A percentile compares a stretch with the other conserved stretches of the same genome.
These are phyloP conservation scores for Starmera caribaea DNA, from an alignment of 805 yeast species.

Conservation along the genomic window DNA sequence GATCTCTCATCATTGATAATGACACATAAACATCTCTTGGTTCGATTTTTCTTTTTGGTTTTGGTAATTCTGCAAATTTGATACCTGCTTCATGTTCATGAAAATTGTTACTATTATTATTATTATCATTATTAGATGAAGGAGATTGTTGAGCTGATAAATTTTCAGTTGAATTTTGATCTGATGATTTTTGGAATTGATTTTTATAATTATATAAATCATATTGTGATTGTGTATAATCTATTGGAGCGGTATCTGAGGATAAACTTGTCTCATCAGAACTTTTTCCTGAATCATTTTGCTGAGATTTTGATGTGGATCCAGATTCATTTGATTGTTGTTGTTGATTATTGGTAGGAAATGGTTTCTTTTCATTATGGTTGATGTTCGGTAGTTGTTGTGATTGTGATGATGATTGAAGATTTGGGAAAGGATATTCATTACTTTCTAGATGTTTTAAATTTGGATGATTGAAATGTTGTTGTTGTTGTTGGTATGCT, in stretches of 20 bases:
- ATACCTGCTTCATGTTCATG: constrained; percentile 4
- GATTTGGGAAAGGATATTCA: too few relatives aligned
- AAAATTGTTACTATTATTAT: background rate
- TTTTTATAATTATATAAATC: constrained; percentile 1
- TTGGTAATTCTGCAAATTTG: constrained; percentile 16
- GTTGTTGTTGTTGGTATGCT: too few relatives aligned
- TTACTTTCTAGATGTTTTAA: too few relatives aligned
- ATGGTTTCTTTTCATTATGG: too few relatives aligned
- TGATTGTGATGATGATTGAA: too few relatives aligned
- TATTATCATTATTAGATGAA: constrained; percentile 4
- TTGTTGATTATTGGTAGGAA: too few relatives aligned
- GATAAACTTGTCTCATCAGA: background rate
- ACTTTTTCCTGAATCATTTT: background rate
- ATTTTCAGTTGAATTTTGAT: constrained; percentile 14
- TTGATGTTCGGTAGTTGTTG: too few relatives aligned
- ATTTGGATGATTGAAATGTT: too few relatives aligned
- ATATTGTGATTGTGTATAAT: constrained; percentile 4
- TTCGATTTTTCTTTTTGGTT: constrained; percentile 34
- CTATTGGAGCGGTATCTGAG: background rate
- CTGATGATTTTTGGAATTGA: constrained; percentile 11
- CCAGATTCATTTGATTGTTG: background rate
- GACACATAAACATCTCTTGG: constrained; percentile 84
- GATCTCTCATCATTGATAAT: constrained; percentile 65
- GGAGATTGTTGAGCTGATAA: background rate
- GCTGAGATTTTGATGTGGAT: background rate